phyloP scores from a whole-genome alignment of 2,329 filamentous ascomycete species.

The Rhexocercosporidium sp. region DNA sequence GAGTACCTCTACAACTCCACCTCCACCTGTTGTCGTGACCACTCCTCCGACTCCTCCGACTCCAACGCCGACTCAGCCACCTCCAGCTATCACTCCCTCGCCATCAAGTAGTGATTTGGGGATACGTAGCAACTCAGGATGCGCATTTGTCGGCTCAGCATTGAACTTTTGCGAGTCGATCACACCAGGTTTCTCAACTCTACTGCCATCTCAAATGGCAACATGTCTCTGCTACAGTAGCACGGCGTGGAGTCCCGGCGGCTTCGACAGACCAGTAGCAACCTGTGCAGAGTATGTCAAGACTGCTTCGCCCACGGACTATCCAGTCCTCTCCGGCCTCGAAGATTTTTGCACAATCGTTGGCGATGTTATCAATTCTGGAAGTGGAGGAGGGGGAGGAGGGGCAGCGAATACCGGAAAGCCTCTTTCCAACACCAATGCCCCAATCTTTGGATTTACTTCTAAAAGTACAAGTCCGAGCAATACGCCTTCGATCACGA shows the following conservation, averaged over 20 bases:
- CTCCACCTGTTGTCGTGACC: background rate
- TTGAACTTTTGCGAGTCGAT: conserved; percentile 23
- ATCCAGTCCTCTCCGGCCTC: conserved; percentile 13
- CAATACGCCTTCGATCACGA: background rate
- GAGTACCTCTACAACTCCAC: background rate
- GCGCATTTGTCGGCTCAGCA: background rate
- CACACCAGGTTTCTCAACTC: conserved; percentile 22
- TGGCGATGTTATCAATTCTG: conserved; percentile 22
- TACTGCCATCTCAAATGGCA: conserved; percentile 20
- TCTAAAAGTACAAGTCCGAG: background rate
- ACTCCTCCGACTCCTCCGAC: background rate
- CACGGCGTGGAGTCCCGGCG: conserved; percentile 21
- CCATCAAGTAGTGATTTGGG: background rate
- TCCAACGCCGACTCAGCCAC: background rate
- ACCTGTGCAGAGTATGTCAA: conserved; percentile 26
- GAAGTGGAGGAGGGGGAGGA: background rate
- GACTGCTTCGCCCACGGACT: conserved; percentile 18
- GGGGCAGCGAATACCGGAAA: background rate
- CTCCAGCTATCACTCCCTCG: background rate
- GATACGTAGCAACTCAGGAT: background rate
- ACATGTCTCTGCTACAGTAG: conserved; percentile 33
- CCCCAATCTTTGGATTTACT: background rate
- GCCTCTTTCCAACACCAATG: background rate
- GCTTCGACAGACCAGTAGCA: conserved; percentile 26
- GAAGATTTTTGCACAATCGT: conserved; percentile 25